These are phyloP conservation scores for Vitellaria paradoxa DNA, from an alignment of 179 eudicot species.

Conservation along the genomic window DNA sequence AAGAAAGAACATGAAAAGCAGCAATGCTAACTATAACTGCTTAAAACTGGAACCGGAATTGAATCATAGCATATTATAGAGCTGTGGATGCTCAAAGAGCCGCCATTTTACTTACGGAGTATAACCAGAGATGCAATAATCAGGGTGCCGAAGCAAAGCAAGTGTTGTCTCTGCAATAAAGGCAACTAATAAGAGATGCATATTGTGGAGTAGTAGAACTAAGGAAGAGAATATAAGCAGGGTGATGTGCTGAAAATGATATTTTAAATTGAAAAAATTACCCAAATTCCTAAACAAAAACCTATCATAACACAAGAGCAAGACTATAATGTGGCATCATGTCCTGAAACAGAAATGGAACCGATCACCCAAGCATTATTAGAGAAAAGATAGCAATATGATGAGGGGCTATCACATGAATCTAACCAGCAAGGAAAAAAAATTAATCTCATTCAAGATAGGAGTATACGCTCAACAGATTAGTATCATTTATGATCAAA, in stretches of 20 bases:
- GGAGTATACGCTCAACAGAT: too few relatives aligned
- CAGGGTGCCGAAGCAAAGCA: constrained; percentile 95
- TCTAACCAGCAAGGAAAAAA: not conserved
- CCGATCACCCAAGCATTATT: not conserved
- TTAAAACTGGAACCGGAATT: not conserved
- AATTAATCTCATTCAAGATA: not conserved
- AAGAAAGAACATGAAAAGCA: not conserved
- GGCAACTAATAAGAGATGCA: not conserved
- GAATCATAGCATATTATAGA: not conserved
- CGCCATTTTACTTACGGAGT: constrained; percentile 66
- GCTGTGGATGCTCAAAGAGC: not conserved
- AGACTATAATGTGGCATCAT: not conserved
- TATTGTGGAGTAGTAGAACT: not conserved
- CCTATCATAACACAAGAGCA: not conserved
- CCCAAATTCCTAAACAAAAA: not conserved
- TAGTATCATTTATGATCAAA: not conserved
- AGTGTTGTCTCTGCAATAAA: constrained; percentile 75
- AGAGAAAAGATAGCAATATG: not conserved
- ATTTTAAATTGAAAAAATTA: not conserved
- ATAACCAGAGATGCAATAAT: constrained; percentile 90
- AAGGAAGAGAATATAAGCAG: not conserved
- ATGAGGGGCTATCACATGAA: not conserved
- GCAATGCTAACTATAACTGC: not conserved
- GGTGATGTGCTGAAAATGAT: not conserved
- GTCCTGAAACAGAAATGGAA: not conserved